Percentiles rank a stretch among this genome's conserved stretches.
These are phyloP conservation scores for Botrytis paeoniae DNA, from an alignment of 2,329 filamentous ascomycete genomes.

Conservation along the genomic window DNA sequence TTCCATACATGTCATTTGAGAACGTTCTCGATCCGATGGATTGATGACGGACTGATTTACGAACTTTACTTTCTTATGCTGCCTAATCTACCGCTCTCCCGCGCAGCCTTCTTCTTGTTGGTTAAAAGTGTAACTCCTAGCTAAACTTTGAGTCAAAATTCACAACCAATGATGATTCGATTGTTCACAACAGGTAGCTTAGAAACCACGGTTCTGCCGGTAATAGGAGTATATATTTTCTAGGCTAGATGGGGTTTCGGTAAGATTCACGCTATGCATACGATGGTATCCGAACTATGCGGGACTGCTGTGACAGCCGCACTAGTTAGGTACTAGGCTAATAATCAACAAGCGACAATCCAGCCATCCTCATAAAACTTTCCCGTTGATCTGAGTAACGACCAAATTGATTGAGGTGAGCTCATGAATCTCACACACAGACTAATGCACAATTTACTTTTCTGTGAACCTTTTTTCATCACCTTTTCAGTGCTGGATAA, in stretches of 20 bases:
- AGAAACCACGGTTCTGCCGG: neutral
- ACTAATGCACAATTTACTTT: neutral
- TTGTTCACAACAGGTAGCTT: neutral
- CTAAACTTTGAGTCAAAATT: neutral
- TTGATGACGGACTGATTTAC: neutral
- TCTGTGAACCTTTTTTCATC: neutral
- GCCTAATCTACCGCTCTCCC: neutral
- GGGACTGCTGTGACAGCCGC: neutral
- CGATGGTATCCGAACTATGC: neutral
- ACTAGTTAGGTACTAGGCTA: no score
- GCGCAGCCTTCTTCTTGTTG: neutral
- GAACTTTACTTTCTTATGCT: neutral
- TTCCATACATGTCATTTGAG: neutral
- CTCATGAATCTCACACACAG: neutral
- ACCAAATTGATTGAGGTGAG: neutral
- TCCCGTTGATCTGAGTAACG: neutral
- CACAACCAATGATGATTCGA: neutral
- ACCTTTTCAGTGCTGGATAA: neutral
- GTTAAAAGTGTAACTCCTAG: neutral
- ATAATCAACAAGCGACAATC: neutral
- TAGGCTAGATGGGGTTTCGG: neutral
- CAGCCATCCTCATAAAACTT: neutral
- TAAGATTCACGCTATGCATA: neutral
- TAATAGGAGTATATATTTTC: neutral
- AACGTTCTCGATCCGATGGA: neutral